Evolutionary conservation across 345 rosid genomes (phyloP).

Genomic region (Combretum micranthum): DNA sequence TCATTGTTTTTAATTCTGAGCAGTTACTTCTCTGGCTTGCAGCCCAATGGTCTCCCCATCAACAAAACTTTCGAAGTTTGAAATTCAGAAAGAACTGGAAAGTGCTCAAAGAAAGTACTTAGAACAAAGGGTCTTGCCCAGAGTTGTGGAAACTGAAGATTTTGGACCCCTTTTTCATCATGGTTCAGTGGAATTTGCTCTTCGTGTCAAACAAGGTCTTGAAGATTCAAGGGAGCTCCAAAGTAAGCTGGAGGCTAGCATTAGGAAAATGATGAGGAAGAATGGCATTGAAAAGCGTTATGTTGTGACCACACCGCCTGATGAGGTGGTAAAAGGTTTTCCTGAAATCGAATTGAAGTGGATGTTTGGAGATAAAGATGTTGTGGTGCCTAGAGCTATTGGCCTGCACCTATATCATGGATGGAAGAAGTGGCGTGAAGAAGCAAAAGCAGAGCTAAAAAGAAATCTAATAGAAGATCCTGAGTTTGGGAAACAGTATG

Average conservation of each 20-base stretch:
- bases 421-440: slow-evolving; percentile 95
- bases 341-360: slow-evolving; percentile 86
- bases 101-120: slow-evolving; percentile 67
- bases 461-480: slow-evolving; percentile 60
- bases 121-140: slow-evolving; percentile 68
- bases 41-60: slow-evolving; percentile 33
- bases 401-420: slow-evolving; percentile 72
- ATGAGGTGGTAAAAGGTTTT: slow-evolving; percentile 79
- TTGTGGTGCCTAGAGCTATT: slow-evolving; percentile 81
- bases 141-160: slow-evolving; percentile 61
- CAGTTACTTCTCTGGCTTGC: slow-evolving; percentile 19
- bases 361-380: slow-evolving; percentile 89
- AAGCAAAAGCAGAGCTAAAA: slow-evolving; percentile 75
- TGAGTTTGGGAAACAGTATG: slow-evolving; percentile 73
- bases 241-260: slow-evolving; percentile 47
- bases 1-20: background rate
- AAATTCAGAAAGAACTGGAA: slow-evolving; percentile 65
- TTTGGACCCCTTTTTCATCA: slow-evolving; percentile 48
- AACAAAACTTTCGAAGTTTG: slow-evolving; percentile 56
- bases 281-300: slow-evolving; percentile 67
- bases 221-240: slow-evolving; percentile 72
- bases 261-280: slow-evolving; percentile 65
- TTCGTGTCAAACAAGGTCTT: slow-evolving; percentile 53
- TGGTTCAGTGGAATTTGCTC: slow-evolving; percentile 55
- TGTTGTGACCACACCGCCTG: slow-evolving; percentile 57